A percentile compares a stretch with the other conserved stretches of the same genome.
Evolutionary conservation across 768 basidiomycete genomes (phyloP).

Genomic region (Russula abietina): DNA sequence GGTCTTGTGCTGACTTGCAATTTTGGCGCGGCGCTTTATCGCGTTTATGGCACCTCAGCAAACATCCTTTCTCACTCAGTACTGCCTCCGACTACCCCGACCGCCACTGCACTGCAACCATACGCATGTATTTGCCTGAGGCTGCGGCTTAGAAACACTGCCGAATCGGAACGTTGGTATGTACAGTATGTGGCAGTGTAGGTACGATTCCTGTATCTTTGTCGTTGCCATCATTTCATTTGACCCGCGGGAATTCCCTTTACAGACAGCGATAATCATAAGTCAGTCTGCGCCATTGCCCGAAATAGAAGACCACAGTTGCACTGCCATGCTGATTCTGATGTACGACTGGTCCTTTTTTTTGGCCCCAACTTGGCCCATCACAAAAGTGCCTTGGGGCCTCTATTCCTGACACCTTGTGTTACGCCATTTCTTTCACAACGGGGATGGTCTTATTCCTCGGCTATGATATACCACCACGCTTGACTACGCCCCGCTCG

Average conservation of each 20-base stretch:
- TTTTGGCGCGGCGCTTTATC: not conserved
- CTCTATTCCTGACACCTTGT: not conserved
- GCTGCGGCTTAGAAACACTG: no score
- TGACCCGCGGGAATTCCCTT: not conserved
- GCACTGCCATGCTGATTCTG: no score
- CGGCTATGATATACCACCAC: not conserved
- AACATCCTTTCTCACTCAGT: not conserved
- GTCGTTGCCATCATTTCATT: not conserved
- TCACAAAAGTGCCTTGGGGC: not conserved
- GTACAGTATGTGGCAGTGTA: not conserved
- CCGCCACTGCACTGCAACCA: not conserved
- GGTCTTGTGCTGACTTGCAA: not conserved
- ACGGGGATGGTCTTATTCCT: not conserved
- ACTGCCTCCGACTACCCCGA: conserved; percentile 3
- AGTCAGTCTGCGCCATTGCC: not conserved
- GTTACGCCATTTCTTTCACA: not conserved
- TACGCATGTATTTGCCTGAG: no score
- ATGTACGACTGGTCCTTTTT: not conserved
- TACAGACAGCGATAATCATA: not conserved
- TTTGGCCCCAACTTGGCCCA: not conserved
- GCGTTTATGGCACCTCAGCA: conserved; percentile 4
- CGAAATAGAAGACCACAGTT: not conserved
- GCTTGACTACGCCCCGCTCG: not conserved
- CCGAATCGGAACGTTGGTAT: not conserved
- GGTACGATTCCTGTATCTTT: not conserved